Percentiles rank a stretch among this genome's conserved stretches.
These are phyloP conservation scores for Mitragyna speciosa DNA, from an alignment of 257 asterid genomes.

Conservation along the genomic window DNA sequence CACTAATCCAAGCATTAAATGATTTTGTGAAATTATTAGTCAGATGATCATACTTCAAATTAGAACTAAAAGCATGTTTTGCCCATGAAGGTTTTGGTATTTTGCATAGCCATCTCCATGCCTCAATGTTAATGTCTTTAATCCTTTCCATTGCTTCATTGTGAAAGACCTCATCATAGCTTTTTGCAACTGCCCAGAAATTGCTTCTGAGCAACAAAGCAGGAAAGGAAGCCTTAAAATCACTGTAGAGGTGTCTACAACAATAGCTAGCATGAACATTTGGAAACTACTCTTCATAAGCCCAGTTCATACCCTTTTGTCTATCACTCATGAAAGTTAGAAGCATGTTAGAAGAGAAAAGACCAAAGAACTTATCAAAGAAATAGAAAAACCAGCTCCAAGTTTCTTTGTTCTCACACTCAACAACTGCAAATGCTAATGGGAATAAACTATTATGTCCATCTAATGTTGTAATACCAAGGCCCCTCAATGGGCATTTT, in stretches of 20 bases:
- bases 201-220: too few relatives aligned
- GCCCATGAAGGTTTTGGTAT: background rate
- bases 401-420: background rate
- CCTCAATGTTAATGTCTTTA: too few relatives aligned
- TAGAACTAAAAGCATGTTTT: background rate
- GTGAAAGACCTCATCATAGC: background rate
- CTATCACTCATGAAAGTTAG: too few relatives aligned
- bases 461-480: too few relatives aligned
- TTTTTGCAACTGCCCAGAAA: background rate
- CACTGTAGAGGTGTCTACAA: too few relatives aligned
- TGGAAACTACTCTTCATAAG: background rate
- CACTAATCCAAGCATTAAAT: background rate
- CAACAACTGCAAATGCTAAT: background rate
- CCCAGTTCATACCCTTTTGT: background rate
- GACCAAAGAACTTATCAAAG: background rate
- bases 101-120: background rate
- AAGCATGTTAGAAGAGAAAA: background rate
- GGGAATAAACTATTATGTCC: background rate
- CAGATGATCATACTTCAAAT: too few relatives aligned
- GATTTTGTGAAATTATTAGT: background rate
- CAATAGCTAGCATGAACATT: too few relatives aligned
- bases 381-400: too few relatives aligned
- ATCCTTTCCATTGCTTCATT: background rate
- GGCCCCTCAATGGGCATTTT: too few relatives aligned
- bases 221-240: too few relatives aligned